Base-by-base conservation (phyloP, 2,329 filamentous ascomycete species). In the Sclerotinia glacialis region DNA sequence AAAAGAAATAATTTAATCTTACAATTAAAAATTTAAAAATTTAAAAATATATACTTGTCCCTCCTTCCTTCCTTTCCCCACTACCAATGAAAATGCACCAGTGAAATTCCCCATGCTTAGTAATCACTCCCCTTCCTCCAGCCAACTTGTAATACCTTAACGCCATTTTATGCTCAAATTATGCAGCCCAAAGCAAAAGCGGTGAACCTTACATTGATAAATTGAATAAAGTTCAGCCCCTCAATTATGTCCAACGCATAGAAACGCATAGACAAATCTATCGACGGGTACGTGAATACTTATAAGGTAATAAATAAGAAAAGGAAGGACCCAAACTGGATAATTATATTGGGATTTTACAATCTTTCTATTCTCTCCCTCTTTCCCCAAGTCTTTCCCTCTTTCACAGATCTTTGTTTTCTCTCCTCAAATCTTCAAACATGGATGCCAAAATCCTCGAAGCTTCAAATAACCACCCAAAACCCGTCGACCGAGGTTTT, bases 391-490 rank as follows among this genome's bases (percentile, higher is more conserved):
- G 34, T 31, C 37, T 34, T 23, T 31, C 34, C 14, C 50, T 55
- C 34, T 44, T 12, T 40, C n/a, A 55, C 42, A 46, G n/a, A 16
- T 60, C 58, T 37, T 55, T 55, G 9, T 44, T 64, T 26, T 34
- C 40, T 26, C 37, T 54, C 64, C 34, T 44, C 23, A 65, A 44
- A 44, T 60, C 55, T 72, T 67, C 74, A 73, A 76, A 58, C 68
- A 86, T 86, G 84, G 73, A 74, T 62, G 67, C 71, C 53, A 79
- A 82, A 71, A 84, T 89, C 72, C 79, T 88, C 72, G 83, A 80
- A 67, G 86, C 86, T 74, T 87, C 86, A 64, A 80, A 83, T 78
- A 86, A 83, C 79, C 84, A 88, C 76, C 83, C 86, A 70, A 86
- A 87, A 65, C 77, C 77, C 63, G 83, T 74, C 64, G 83, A 83